Base-by-base conservation (phyloP, 352 stramenopile species). In the Phytophthora pistaciae region DNA sequence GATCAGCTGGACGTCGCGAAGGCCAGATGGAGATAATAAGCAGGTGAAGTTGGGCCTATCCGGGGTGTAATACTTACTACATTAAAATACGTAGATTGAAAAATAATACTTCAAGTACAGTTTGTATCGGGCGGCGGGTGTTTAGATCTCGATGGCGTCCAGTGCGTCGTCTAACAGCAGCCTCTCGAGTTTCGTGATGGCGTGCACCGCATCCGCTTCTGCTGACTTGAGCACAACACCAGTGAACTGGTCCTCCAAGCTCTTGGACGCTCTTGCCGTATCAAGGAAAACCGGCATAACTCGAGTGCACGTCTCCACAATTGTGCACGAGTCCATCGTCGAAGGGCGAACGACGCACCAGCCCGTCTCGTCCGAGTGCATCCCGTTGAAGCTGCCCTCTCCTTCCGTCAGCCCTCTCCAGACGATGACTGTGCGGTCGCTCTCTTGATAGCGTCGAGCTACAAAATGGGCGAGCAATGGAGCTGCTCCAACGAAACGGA, bases 331-430 rank as follows among this genome's bases (percentile, higher is more conserved):
- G 27, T 60, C 44, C 42, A 49, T 29, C 7, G 50, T 14, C 8
- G 66, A 53, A 1, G 66, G n/a, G 3, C 33, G 29, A 44, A 72
- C 44, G 21, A 60, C 10, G 10, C 60, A 60, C 60, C 66, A 73
- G 6, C 60, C 66, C 4, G 60, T 73, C 25, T 73, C 66, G 5
- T 73, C 60, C 0, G 53, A 56, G n/a, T 73, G 31, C 59, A 64
- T 64, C 1, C 60, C 60, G 7, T 4, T 42, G 18, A 63, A 72
- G 13, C 27, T 7, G 1, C 52, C 60, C 50, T 73, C 60, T 0
- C 66, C 66, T 21, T 64, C 54, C 2, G n/a, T 56, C 1, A 73
- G 36, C 14, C 42, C 33, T 44, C 53, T 68, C 59, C 60, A 73
- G 16, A 73, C 59, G 23, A 73, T 20, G 9, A 73, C 54, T 7